A percentile compares a stretch with the other conserved stretches of the same genome.
These are phyloP conservation scores for Lactarius hengduanensis DNA, from an alignment of 768 basidiomycete species.

Conservation along the genomic window DNA sequence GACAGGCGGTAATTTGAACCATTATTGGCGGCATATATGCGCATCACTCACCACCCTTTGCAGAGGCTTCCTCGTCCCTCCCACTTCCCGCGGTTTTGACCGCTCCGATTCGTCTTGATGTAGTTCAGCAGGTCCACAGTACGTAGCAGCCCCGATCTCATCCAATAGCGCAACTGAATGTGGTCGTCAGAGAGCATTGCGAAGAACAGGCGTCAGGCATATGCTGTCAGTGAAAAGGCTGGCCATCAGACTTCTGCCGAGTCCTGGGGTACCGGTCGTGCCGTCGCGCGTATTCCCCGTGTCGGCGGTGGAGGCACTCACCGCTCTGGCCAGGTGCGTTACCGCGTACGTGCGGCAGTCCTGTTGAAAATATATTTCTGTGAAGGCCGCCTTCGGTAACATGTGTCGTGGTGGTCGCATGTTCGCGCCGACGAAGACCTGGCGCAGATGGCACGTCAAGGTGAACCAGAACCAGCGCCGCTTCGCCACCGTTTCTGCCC, in stretches of 20 bases:
- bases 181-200: conserved; percentile 80
- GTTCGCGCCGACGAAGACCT: conserved; percentile 99
- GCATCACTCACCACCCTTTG: conserved; percentile 5
- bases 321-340: conserved; percentile 87
- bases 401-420: conserved; percentile 99
- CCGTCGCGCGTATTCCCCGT: conserved; percentile 99
- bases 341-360: not conserved
- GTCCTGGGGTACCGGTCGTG: conserved; percentile 99
- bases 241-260: conserved; percentile 99
- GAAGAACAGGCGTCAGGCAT: conserved; percentile 97
- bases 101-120: conserved; percentile 97
- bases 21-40: not conserved
- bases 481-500: conserved; percentile 95
- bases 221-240: conserved; percentile 95
- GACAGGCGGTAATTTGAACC: conserved; percentile 58
- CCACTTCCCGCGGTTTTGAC: conserved; percentile 95
- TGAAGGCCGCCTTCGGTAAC: conserved; percentile 97
- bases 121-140: conserved; percentile 99
- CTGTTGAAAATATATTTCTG: conserved; percentile 11
- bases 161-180: not conserved
- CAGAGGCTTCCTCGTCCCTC: conserved; percentile 84
- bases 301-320: conserved; percentile 98
- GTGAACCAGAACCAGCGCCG: conserved; percentile 99
- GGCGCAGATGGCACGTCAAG: conserved; percentile 99
- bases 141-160: conserved; percentile 41